These are phyloP conservation scores for Nitzschia sp. DNA, from an alignment of 108 stramenopile genomes.

Conservation along the genomic window DNA sequence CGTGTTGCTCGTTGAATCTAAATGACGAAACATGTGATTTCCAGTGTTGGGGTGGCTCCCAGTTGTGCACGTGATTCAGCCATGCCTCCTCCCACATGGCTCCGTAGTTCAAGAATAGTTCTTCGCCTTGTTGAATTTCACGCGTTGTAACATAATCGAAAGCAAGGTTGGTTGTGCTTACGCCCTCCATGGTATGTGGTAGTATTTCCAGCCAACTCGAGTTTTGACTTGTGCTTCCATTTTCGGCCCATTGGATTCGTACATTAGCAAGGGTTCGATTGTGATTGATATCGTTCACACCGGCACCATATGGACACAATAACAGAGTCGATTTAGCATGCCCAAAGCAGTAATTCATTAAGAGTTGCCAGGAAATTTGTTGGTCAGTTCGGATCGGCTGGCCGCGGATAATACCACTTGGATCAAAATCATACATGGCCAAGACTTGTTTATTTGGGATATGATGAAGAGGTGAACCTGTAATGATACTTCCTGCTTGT, in stretches of 20 bases:
- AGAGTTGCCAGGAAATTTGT: no score
- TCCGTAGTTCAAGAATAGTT: conserved; percentile 73
- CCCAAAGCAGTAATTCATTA: conserved; percentile 68
- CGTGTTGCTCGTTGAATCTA: not conserved
- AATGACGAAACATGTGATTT: not conserved
- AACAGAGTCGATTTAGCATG: conserved; percentile 61
- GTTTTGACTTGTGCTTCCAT: conserved; percentile 19
- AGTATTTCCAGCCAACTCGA: conserved; percentile 40
- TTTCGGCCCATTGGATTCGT: conserved; percentile 16
- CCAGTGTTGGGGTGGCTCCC: conserved; percentile 17
- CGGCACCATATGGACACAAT: conserved; percentile 48
- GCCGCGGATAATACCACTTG: no score
- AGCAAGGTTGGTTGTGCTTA: conserved; percentile 6
- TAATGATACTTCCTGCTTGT: conserved; percentile 10
- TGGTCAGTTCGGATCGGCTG: no score
- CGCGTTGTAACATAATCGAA: conserved; percentile 62
- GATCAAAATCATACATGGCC: no score
- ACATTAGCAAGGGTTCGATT: not conserved
- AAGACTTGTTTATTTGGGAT: no score
- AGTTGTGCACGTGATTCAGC: conserved; percentile 30
- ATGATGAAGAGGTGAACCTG: conserved; percentile 31
- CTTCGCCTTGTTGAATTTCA: conserved; percentile 62
- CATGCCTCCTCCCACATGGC: conserved; percentile 63
- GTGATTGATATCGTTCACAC: conserved; percentile 29
- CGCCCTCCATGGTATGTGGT: not conserved